Evolutionary conservation across 345 rosid genomes (phyloP).

Genomic region (Gossypium rotundifolium): DNA sequence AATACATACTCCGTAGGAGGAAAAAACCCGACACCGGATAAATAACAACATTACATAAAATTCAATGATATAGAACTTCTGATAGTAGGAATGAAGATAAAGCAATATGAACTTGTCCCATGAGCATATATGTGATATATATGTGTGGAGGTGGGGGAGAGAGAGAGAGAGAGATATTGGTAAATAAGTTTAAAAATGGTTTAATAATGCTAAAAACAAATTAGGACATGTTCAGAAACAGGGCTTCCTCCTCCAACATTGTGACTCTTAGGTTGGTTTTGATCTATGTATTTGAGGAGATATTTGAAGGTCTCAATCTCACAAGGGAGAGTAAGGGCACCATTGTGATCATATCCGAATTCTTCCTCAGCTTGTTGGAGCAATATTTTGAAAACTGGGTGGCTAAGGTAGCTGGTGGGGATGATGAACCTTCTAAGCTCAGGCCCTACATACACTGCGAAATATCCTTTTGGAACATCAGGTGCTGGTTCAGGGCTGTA

Average conservation of each 20-base stretch:
- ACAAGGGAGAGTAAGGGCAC: conserved; percentile 90
- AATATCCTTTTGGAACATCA: conserved; percentile 85
- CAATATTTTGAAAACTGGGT: conserved; percentile 72
- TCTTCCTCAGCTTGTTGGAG: conserved; percentile 90
- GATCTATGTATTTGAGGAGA: conserved; percentile 73
- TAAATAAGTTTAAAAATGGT: background rate
- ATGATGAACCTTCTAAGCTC: conserved; percentile 92
- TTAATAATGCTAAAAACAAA: background rate
- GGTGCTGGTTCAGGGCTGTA: conserved; percentile 64
- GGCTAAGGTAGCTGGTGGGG: conserved; percentile 81
- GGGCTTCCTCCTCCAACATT: conserved; percentile 20
- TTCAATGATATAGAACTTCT: too few species aligned
- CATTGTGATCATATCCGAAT: conserved; percentile 82
- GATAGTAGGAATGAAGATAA: background rate
- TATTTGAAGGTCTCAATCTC: conserved; percentile 97
- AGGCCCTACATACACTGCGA: conserved; percentile 84
- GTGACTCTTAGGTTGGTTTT: conserved; percentile 38
- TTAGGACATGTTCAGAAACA: conserved; percentile 18
- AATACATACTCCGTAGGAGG: too few species aligned
- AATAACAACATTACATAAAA: too few species aligned
- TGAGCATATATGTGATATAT: background rate
- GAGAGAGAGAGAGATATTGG: too few species aligned
- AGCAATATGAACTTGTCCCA: background rate
- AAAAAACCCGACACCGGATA: too few species aligned
- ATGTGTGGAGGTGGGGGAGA: too few species aligned